Base-by-base conservation (phyloP, 768 basidiomycete species). In the Hygrophoropsis aurantiaca region DNA sequence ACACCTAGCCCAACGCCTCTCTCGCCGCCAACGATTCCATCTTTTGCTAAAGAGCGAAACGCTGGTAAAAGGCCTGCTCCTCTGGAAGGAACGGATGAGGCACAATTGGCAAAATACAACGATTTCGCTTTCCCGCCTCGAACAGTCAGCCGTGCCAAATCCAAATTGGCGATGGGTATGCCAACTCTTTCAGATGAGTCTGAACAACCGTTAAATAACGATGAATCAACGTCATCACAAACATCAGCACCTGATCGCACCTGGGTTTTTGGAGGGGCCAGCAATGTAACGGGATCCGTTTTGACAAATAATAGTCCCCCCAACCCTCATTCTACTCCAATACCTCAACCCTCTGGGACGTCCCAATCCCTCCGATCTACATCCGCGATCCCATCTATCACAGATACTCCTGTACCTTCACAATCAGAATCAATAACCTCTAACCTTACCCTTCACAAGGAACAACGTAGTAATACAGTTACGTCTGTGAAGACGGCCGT, bases 91-190 rank as follows among this genome's bases (percentile, higher is more conserved):
- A 55, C 53, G 39, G 75, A 79, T 20, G 75, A 75, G 35, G 58
- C 64, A 4, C 59, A 66, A 18, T 69, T 74, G 23, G 68, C 76
- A 5, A 78, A 72, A 52, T 77, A 74, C 40, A 67, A 71, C 16
- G 69, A 72, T 35, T 83, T 84, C 42, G 76, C 74, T 1, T 82
- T 84, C 46, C 81, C 82, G 25, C 66, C 72, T 1, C 65, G 71
- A 26, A 52, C 60, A 15, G 44, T 53, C 7, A 59, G 67, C 20
- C 66, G 68, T 13, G 60, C 62, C 1, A 67, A 66, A 48, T 65
- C 59, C 5, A 69, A 71, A 27, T 51, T 67, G 20, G 56, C 65
- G 6, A 49, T 58, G 5, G 57, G 50, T 32, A 48, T 40, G 10
- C 34, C 58, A 32, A 30, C 32, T 32, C 61, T 19, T 27, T 59